Evolutionary conservation across 2,329 filamentous ascomycete genomes (phyloP).

Genomic region (Aspergillus sp.): DNA sequence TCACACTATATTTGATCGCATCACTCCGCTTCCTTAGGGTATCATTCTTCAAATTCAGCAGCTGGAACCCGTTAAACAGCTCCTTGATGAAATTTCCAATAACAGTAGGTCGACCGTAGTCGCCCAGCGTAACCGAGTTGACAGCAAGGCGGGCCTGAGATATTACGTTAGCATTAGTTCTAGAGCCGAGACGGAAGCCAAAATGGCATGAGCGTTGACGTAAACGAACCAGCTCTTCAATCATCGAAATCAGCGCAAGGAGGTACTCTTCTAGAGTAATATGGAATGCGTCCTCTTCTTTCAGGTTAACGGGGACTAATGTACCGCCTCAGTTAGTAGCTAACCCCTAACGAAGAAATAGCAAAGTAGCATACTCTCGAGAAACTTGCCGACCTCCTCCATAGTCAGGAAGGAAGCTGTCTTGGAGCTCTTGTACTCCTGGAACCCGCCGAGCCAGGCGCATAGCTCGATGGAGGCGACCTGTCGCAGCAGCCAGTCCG

Average conservation of each 20-base stretch:
- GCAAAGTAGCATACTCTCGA: constrained; percentile 61
- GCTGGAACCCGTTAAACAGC: constrained; percentile 91
- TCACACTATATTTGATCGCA: constrained; percentile 83
- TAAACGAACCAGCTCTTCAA: constrained; percentile 72
- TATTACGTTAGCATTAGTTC: background rate
- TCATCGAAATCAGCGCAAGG: constrained; percentile 78
- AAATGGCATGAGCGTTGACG: background rate
- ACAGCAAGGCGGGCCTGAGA: constrained; percentile 75
- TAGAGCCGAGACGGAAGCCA: background rate
- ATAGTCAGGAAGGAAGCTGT: constrained; percentile 75
- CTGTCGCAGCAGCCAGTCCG: constrained; percentile 34
- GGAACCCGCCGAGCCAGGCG: constrained; percentile 79
- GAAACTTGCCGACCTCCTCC: constrained; percentile 77
- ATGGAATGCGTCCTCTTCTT: constrained; percentile 87
- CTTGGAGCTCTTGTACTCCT: constrained; percentile 54
- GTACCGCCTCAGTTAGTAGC: background rate
- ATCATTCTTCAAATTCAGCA: constrained; percentile 97
- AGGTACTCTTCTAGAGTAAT: constrained; percentile 97
- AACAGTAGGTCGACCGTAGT: constrained; percentile 79
- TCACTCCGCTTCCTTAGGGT: constrained; percentile 82
- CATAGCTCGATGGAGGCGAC: constrained; percentile 60
- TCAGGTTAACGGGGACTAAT: constrained; percentile 84
- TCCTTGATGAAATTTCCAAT: constrained; percentile 95
- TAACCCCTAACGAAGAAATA: background rate
- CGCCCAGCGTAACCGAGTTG: constrained; percentile 89